A percentile compares a stretch with the other conserved stretches of the same genome.
Conservation (phyloP, 495 filamentous ascomycete species). For the Neurospora africana region DNA sequence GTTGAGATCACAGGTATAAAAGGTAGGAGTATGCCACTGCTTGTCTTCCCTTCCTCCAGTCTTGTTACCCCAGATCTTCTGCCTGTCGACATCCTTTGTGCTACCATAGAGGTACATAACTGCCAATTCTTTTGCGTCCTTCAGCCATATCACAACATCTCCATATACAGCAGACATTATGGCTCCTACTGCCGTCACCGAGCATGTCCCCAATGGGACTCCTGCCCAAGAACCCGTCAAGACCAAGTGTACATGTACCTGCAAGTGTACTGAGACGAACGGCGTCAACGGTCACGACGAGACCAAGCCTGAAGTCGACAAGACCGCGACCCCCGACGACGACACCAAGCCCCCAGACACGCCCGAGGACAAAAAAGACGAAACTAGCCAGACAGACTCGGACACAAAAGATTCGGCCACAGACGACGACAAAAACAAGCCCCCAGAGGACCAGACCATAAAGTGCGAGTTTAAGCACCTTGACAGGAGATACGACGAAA, state of each 20-base stretch:
- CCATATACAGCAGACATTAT: background rate
- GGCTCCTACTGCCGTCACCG: background rate
- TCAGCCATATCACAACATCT: background rate
- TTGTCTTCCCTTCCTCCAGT: background rate
- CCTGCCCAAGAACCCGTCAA: background rate
- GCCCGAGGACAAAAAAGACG: background rate
- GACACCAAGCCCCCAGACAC: background rate
- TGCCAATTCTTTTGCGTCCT: background rate
- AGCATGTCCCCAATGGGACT: background rate
- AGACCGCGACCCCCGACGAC: too few relatives aligned
- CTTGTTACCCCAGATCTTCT: background rate
- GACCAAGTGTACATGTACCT: background rate
- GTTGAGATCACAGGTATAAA: background rate
- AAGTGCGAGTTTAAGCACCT: constrained; percentile 32
- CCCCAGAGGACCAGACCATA: constrained; percentile 18
- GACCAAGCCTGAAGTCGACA: too few relatives aligned
- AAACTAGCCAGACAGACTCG: background rate
- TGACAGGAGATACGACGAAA: constrained; percentile 18
- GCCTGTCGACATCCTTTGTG: background rate
- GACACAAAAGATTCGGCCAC: background rate
- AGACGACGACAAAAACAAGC: background rate
- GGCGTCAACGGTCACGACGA: background rate
- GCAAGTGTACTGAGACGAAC: background rate
- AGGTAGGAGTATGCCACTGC: background rate
- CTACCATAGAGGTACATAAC: background rate